phyloP scores from a whole-genome alignment of 78 protist species.

The Speleostelium caveatum region DNA sequence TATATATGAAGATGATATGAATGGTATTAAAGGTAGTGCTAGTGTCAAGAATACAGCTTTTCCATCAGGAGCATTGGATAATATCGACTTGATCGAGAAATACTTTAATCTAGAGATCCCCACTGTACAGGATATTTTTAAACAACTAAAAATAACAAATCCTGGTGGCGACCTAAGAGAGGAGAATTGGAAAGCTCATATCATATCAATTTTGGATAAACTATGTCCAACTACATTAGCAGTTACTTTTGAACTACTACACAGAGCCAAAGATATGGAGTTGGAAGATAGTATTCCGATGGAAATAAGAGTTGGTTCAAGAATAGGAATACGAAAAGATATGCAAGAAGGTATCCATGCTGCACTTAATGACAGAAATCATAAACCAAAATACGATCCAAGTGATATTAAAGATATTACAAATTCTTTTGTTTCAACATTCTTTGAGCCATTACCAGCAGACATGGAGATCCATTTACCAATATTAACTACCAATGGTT shows the following conservation, averaged over 20 bases:
- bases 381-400: not conserved
- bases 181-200: slow-evolving; percentile 13
- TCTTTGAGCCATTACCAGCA: not conserved
- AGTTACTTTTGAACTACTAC: not conserved
- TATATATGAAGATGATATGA: too few relatives aligned
- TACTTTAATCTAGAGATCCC: not conserved
- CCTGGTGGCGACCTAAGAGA: not conserved
- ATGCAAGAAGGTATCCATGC: not conserved
- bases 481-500: too few relatives aligned
- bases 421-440: not conserved
- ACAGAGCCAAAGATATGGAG: not conserved
- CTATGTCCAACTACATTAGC: slow-evolving; percentile 7
- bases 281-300: slow-evolving; percentile 6
- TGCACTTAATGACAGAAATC: not conserved
- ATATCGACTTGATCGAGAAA: not conserved
- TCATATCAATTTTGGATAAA: not conserved
- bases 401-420: not conserved
- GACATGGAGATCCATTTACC: too few relatives aligned
- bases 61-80: not conserved
- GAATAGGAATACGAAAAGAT: not conserved
- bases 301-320: slow-evolving; percentile 48
- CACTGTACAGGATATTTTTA: not conserved
- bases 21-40: too few relatives aligned
- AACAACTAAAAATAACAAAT: too few relatives aligned
- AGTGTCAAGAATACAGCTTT: too few relatives aligned